Conservation (phyloP, 2,329 filamentous ascomycete genomes). For the Neonectria hederae region DNA sequence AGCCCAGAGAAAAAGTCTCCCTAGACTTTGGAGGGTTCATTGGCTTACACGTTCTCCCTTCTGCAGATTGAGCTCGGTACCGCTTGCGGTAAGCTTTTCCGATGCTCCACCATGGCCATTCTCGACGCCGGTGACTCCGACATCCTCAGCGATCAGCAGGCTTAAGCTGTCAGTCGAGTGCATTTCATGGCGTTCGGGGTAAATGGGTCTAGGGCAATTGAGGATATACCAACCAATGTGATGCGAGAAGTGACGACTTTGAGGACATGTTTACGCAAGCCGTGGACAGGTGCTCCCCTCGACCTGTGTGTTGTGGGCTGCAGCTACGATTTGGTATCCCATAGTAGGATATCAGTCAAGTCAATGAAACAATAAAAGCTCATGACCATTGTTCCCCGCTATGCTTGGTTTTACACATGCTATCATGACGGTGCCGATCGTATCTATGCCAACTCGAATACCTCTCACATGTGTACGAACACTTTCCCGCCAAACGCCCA, state of each 20-base stretch:
- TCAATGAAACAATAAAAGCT: slow-evolving; percentile 50
- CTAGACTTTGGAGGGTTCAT: slow-evolving; percentile 87
- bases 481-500: too few relatives aligned
- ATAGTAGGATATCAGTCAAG: slow-evolving; percentile 35
- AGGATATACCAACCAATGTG: slow-evolving; percentile 51
- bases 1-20: slow-evolving; percentile 92
- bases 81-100: slow-evolving; percentile 98
- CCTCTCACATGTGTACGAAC: too few relatives aligned
- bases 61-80: slow-evolving; percentile 95
- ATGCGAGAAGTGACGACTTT: slow-evolving; percentile 47
- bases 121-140: slow-evolving; percentile 98
- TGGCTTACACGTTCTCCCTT: slow-evolving; percentile 63
- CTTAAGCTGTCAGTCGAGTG: slow-evolving; percentile 56
- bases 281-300: slow-evolving; percentile 36
- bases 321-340: slow-evolving; percentile 33
- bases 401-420: slow-evolving; percentile 7
- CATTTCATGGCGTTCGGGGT: slow-evolving; percentile 57
- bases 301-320: slow-evolving; percentile 41
- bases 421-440: background rate
- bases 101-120: slow-evolving; percentile 96
- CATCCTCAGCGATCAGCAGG: slow-evolving; percentile 83
- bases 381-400: slow-evolving; percentile 48
- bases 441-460: background rate
- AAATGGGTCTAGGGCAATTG: slow-evolving; percentile 49
- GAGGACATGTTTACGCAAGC: slow-evolving; percentile 32